phyloP scores from a whole-genome alignment of 2,329 filamentous ascomycete genomes.

The Raffaelea albimanens region DNA sequence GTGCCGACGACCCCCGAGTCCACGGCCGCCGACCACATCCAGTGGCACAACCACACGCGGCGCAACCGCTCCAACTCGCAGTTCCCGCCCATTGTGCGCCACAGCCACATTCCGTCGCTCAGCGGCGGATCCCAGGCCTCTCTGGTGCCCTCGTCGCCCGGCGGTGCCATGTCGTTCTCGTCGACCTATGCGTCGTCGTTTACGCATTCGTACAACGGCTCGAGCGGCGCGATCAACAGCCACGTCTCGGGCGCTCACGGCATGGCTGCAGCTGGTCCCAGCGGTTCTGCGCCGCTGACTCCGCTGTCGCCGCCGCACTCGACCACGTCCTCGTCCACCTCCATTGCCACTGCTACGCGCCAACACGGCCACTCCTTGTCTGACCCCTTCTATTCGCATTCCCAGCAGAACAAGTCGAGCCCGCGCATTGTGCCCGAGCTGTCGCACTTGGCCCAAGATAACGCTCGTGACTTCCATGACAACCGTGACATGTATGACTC shows the following conservation, averaged over 20 bases:
- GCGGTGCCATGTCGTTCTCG: background rate
- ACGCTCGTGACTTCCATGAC: background rate
- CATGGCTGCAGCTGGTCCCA: background rate
- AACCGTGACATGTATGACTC: too few relatives aligned
- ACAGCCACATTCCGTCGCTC: too few relatives aligned
- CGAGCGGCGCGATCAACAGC: background rate
- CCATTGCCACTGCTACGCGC: background rate
- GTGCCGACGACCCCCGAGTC: background rate
- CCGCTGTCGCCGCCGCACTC: constrained; percentile 1
- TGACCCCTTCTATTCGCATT: background rate
- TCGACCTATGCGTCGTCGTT: constrained; percentile 3
- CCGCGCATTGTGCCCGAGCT: constrained; percentile 22
- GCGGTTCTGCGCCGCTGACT: background rate
- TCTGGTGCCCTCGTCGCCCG: too few relatives aligned
- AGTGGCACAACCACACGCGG: background rate
- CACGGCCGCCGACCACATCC: background rate
- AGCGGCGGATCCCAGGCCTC: too few relatives aligned
- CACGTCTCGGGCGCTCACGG: background rate
- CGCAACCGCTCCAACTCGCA: background rate
- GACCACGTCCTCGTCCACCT: constrained; percentile 5
- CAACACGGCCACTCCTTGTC: background rate
- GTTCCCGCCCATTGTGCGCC: too few relatives aligned
- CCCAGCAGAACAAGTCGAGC: background rate
- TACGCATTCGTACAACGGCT: background rate
- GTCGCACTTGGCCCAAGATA: constrained; percentile 22